Conservation (phyloP, 2,329 filamentous ascomycete species). For the Ophiocordyceps unilateralis region DNA sequence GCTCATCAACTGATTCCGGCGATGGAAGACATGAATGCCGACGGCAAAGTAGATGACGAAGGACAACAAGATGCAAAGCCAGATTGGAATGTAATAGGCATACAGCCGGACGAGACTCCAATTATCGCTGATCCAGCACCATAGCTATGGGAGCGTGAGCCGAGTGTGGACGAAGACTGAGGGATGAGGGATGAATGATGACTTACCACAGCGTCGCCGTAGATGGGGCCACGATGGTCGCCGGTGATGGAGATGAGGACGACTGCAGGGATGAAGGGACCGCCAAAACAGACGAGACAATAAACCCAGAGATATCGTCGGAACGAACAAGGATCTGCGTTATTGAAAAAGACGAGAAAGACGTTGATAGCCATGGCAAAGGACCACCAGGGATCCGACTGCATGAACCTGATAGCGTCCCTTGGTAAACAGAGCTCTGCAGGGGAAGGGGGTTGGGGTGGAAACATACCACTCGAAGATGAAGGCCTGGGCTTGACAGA, state of each 20-base stretch:
- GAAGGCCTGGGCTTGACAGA: slow-evolving; percentile 46
- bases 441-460: neutral
- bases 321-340: slow-evolving; percentile 43
- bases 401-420: slow-evolving; percentile 44
- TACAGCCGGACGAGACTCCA: slow-evolving; percentile 40
- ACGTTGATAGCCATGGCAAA: slow-evolving; percentile 73
- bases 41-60: slow-evolving; percentile 37
- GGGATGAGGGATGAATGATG: neutral
- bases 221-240: slow-evolving; percentile 22
- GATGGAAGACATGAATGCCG: slow-evolving; percentile 40
- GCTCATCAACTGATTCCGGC: slow-evolving; percentile 36
- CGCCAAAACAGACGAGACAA: slow-evolving; percentile 48
- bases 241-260: slow-evolving; percentile 41
- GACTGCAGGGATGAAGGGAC: slow-evolving; percentile 50
- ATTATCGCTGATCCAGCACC: slow-evolving; percentile 40
- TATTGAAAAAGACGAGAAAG: slow-evolving; percentile 47
- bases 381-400: slow-evolving; percentile 59
- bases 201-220: slow-evolving; percentile 38
- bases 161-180: neutral
- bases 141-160: slow-evolving; percentile 22
- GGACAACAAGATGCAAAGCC: slow-evolving; percentile 38
- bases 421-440: neutral
- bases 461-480: slow-evolving; percentile 41
- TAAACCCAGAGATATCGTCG: slow-evolving; percentile 55
- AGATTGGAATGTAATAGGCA: slow-evolving; percentile 43